Evolutionary conservation across 306 rosid genomes (phyloP).

Genomic region (Datisca glomerata): DNA sequence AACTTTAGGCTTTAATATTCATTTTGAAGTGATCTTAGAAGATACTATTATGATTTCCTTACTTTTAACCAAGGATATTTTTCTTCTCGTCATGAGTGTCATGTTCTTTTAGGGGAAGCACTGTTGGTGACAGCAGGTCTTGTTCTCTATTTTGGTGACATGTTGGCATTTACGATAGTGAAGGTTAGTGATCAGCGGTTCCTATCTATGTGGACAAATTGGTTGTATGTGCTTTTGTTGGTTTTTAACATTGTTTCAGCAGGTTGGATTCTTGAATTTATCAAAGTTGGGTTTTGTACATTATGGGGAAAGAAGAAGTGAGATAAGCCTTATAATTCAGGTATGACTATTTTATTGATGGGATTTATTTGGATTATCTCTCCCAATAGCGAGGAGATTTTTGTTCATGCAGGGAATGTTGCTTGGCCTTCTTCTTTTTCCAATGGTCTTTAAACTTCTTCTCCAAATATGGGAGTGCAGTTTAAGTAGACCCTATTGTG

Average conservation of each 20-base stretch:
- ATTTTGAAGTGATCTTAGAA: not conserved
- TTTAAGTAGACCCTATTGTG: conserved; percentile 24
- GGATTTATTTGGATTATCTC: conserved; percentile 14
- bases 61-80: not conserved
- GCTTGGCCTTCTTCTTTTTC: conserved; percentile 80
- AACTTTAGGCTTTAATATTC: not conserved
- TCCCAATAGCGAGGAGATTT: conserved; percentile 20
- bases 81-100: conserved; percentile 8
- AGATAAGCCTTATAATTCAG: conserved; percentile 73
- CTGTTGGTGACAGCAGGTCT: conserved; percentile 74
- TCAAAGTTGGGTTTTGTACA: conserved; percentile 29
- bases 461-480: conserved; percentile 48
- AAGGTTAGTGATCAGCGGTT: conserved; percentile 37
- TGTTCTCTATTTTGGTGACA: conserved; percentile 86
- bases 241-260: conserved; percentile 17
- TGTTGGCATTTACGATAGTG: conserved; percentile 48
- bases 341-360: conserved; percentile 28
- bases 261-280: conserved; percentile 46
- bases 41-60: not conserved
- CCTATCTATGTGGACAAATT: conserved; percentile 4
- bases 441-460: conserved; percentile 47
- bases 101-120: conserved; percentile 56
- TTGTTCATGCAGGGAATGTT: conserved; percentile 63
- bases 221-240: conserved; percentile 12
- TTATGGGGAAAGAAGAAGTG: conserved; percentile 55